Conservation (phyloP, 2,329 filamentous ascomycete species). For the Nemania abortiva region DNA sequence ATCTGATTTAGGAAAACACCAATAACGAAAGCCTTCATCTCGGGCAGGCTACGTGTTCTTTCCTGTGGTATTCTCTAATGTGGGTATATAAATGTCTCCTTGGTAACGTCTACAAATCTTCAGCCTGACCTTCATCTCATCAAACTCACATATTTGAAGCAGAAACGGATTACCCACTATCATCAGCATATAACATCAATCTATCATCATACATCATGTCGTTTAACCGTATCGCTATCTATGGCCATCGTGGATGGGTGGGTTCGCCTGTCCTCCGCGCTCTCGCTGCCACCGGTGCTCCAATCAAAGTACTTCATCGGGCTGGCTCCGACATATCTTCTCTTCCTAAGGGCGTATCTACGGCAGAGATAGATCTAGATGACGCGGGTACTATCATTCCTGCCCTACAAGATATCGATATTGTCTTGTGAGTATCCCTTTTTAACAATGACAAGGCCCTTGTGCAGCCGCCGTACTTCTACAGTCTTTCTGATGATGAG, state of each 20-base stretch:
- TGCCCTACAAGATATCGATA: constrained; percentile 44
- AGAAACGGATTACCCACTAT: neutral
- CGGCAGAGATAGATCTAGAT: constrained; percentile 40
- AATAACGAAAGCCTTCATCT: no score
- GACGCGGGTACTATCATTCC: constrained; percentile 38
- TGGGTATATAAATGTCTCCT: neutral
- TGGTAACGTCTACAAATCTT: neutral
- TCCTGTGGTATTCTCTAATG: no score
- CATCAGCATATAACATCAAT: neutral
- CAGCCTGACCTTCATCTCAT: neutral
- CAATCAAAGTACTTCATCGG: constrained; percentile 46
- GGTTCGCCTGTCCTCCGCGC: constrained; percentile 45
- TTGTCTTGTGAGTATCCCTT: constrained; percentile 41
- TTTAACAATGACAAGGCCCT: neutral
- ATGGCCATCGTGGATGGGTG: constrained; percentile 48
- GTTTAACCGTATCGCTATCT: constrained; percentile 49
- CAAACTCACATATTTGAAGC: neutral
- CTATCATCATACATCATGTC: constrained; percentile 42
- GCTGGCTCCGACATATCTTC: constrained; percentile 45
- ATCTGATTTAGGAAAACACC: no score
- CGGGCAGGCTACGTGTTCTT: no score
- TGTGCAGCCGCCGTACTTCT: neutral
- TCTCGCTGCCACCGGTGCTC: constrained; percentile 45
- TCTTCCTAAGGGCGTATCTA: constrained; percentile 38
- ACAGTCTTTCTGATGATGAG: constrained; percentile 12